Evolutionary conservation across 2,329 filamentous ascomycete genomes (phyloP), one percentile per base, ranked within the genome.

Genomic region (Pezicula rhizophila): DNA sequence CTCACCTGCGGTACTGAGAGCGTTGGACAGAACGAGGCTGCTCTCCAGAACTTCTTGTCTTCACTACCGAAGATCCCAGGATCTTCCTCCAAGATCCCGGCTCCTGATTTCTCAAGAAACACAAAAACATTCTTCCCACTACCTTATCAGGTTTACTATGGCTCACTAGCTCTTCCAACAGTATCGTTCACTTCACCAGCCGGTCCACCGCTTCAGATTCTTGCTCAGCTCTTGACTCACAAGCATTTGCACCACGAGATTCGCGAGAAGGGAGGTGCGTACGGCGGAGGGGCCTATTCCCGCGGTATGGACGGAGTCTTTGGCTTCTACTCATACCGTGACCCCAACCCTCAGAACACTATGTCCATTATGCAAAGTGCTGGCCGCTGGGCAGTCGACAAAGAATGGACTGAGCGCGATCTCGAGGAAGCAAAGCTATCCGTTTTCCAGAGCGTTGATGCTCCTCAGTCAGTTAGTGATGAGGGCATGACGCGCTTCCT

Each of bases 231-330:
- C 15, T 79, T 99, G 28, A 97, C 92, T 0, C 92, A 99, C 71
- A 96, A 96, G 68, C 88, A 96, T 64, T 76, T 99, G 25, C 93
- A 99, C 65, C 92, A 95, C 58, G 93, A 97, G 68, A 96, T 99
- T 57, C 87, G 93, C 48, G 93, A 99, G 65, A 97, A 97, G 69
- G 93, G 93, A 28, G 93, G 93, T 34, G 93, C 93, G 0, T 99
- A 99, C 59, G 93, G 93, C 40, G 93, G 89, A 18, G 90, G 91
- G 12, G 92, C 93, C 1, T 92, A 89, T 65, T 85, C 87, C 40
- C 82, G 84, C 20, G 80, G 86, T 0, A 71, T 96, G 7, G 85
- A 89, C 57, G 92, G 91, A 20, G 68, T 95, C 1, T 97, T 99
- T 59, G 89, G 89, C 14, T 95, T 96, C 71, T 96, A 95, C 71